phyloP scores from a whole-genome alignment of 495 filamentous ascomycete species.

The Aspergillus panamensis region DNA sequence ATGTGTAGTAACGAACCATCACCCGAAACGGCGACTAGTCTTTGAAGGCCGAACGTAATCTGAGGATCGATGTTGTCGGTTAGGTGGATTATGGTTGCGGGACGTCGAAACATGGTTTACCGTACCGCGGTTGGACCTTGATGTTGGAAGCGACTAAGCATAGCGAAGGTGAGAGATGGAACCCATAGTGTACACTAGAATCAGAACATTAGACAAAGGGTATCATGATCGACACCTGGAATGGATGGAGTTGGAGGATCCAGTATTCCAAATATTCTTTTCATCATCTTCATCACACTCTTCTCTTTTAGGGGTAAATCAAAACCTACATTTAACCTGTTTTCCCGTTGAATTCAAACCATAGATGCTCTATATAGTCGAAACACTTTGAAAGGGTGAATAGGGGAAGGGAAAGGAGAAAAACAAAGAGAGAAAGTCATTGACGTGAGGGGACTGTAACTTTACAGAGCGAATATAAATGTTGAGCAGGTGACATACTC shows the following conservation, averaged over 20 bases:
- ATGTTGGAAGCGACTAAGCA: not conserved
- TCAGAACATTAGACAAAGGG: constrained; percentile 12
- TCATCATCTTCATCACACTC: constrained; percentile 7
- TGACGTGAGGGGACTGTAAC: constrained; percentile 9
- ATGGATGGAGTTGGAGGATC: not conserved
- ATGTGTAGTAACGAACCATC: not conserved
- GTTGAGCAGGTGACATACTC: constrained; percentile 10
- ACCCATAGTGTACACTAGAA: no score
- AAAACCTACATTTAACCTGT: constrained; percentile 20
- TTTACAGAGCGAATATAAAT: constrained; percentile 20
- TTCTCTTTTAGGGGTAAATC: constrained; percentile 13
- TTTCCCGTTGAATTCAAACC: constrained; percentile 18
- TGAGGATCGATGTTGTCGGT: not conserved
- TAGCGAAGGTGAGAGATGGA: not conserved
- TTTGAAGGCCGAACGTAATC: not conserved
- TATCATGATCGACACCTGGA: constrained; percentile 5
- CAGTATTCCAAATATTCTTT: not conserved
- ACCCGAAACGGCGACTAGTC: not conserved
- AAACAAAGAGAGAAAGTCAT: not conserved
- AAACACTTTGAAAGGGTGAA: constrained; percentile 14
- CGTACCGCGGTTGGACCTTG: not conserved
- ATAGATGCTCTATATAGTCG: constrained; percentile 28
- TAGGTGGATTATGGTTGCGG: not conserved
- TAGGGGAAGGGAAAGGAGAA: constrained; percentile 5
- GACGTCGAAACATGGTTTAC: constrained; percentile 2